Evolutionary conservation across 129 eudicot genomes (phyloP), one percentile per base, ranked within the genome.

Genomic region (Cynara cardunculus): DNA sequence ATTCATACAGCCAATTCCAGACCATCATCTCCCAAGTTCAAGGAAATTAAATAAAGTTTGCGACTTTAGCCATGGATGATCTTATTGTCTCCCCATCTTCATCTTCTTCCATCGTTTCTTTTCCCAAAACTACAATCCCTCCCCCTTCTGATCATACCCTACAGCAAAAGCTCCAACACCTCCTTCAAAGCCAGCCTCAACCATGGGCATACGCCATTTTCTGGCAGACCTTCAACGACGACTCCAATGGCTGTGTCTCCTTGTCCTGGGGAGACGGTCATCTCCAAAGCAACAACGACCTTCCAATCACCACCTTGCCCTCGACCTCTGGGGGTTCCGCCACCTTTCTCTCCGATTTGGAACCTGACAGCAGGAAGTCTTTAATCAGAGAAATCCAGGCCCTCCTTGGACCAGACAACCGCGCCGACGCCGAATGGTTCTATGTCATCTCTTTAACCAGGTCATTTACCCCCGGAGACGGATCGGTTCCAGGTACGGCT

Each of bases 181-280:
- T 90, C 2, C 83, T 90, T 59, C 87, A 85, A 30, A 74, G 12
- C 67, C 91, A 84, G 62, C 80, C 84, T 13, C 77, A 87, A 5
- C 81, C 81, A 39, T 90, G 94, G 94, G 64, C 88, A 25, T 90
- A 87, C 68, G 87, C 91, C 80, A 81, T 90, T 49, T 77, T 87
- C 22, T 90, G 94, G 91, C 84, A 87, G 49, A 78, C 86, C 25
- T 80, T 87, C 22, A 64, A 71, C 6, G 83, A 84, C 61, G 83
- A 81, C 73, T 71, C 84, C 13, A 27, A 66, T n/a, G n/a, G n/a
- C n/a, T n/a, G n/a, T n/a, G n/a, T n/a, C n/a, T n/a, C n/a, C n/a
- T n/a, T n/a, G n/a, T 30, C 78, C 22, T 90, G 94, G 94, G 91
- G 85, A 1, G 94, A 87, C 66, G 94, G 91, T 46, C 84, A 85